Conservation (phyloP, 1,284 basidiomycete genomes). For the Ganoderma multipileum region DNA sequence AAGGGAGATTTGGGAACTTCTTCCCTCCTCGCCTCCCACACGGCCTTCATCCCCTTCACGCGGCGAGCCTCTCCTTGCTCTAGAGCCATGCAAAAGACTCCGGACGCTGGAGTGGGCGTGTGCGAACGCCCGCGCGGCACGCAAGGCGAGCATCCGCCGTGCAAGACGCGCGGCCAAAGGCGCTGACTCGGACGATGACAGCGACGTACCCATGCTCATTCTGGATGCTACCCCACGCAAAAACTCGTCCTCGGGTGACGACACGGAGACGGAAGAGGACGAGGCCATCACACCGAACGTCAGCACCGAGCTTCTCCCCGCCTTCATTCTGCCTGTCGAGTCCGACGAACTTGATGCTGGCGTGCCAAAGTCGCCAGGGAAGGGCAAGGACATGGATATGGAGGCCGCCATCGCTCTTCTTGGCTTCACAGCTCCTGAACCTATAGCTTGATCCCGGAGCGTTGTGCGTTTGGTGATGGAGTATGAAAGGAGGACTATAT, state of each 20-base stretch:
- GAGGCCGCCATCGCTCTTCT: conserved; percentile 54
- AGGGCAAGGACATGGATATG: conserved; percentile 41
- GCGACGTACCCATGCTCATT: conserved; percentile 35
- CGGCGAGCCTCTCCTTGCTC: conserved; percentile 38
- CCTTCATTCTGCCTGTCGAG: conserved; percentile 15
- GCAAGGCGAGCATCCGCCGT: conserved; percentile 14
- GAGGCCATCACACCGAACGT: conserved; percentile 39
- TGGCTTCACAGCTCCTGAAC: conserved; percentile 44
- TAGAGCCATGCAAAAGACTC: conserved; percentile 39
- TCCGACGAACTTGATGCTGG: conserved; percentile 1
- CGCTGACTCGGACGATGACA: conserved; percentile 36
- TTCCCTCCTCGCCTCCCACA: conserved; percentile 49
- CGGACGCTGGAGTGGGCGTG: conserved; percentile 56
- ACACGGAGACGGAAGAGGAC: conserved; percentile 36
- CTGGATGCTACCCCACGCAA: conserved; percentile 24
- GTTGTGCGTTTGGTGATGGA: conserved; percentile 4
- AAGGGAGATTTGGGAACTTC: conserved; percentile 47
- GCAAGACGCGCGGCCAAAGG: conserved; percentile 5
- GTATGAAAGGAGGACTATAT: conserved; percentile 7
- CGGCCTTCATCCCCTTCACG: conserved; percentile 46
- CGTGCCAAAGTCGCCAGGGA: conserved; percentile 17
- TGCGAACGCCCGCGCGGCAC: conserved; percentile 46
- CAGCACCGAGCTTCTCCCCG: conserved; percentile 32
- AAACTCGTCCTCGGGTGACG: conserved; percentile 25
- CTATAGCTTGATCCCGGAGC: conserved; percentile 12